A percentile compares a stretch with the other conserved stretches of the same genome.
phyloP scores from a whole-genome alignment of 805 yeast genomes.

The Metschnikowia drakensbergensis region DNA sequence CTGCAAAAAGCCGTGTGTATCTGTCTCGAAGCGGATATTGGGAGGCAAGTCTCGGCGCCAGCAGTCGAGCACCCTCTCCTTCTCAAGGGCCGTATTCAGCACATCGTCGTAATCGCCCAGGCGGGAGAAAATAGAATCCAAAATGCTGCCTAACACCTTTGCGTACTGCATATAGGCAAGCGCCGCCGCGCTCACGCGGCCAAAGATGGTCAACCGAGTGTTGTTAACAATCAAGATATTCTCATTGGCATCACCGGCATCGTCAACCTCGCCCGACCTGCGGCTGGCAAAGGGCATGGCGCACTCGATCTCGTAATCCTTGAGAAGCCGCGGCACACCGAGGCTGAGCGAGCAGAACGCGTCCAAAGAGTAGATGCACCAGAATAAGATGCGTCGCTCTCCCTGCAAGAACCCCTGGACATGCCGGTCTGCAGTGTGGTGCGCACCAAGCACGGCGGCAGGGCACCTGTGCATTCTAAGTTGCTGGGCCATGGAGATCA shows the following conservation, averaged over 20 bases:
- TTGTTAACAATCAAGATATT: conserved; percentile 59
- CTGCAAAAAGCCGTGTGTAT: conserved; percentile 48
- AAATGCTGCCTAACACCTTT: conserved; percentile 66
- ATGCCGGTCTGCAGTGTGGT: conserved; percentile 21
- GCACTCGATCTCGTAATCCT: conserved; percentile 82
- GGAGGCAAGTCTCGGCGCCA: conserved; percentile 74
- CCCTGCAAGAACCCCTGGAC: conserved; percentile 72
- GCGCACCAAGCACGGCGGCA: conserved; percentile 70
- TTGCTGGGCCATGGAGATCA: conserved; percentile 81
- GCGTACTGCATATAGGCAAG: conserved; percentile 64
- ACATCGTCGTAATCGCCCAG: conserved; percentile 34
- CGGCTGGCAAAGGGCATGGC: conserved; percentile 65
- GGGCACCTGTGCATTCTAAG: conserved; percentile 83
- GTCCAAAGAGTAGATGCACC: conserved; percentile 80
- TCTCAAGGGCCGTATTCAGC: conserved; percentile 23
- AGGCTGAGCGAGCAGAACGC: conserved; percentile 67
- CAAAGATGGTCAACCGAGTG: conserved; percentile 58
- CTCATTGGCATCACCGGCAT: conserved; percentile 39
- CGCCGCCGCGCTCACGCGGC: conserved; percentile 63
- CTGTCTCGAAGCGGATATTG: conserved; percentile 59
- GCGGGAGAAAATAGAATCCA: conserved; percentile 68
- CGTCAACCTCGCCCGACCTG: conserved; percentile 34
- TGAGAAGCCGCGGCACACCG: conserved; percentile 78
- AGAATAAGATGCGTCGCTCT: conserved; percentile 75
- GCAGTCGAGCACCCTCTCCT: conserved; percentile 67